phyloP scores from a whole-genome alignment of 2,329 filamentous ascomycete species.

The Incumbomyces lentus region DNA sequence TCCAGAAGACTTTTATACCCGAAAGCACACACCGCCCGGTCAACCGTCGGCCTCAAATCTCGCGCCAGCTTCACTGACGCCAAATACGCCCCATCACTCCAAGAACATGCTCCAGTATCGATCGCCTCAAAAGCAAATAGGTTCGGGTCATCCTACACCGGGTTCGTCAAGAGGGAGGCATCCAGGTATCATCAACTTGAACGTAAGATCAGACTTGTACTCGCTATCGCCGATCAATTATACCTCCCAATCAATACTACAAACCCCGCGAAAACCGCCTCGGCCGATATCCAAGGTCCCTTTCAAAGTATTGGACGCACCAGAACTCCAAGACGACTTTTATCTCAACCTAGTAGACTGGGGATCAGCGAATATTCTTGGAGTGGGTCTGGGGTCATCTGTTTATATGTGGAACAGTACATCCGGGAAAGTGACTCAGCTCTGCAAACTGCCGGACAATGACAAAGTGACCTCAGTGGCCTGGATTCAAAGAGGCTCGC shows the following conservation, averaged over 20 bases:
- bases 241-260: slow-evolving; percentile 83
- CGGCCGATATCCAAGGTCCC: slow-evolving; percentile 90
- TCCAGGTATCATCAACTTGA: slow-evolving; percentile 65
- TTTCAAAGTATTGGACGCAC: slow-evolving; percentile 94
- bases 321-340: slow-evolving; percentile 92
- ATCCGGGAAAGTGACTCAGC: slow-evolving; percentile 79
- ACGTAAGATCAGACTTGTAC: slow-evolving; percentile 86
- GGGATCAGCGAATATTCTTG: slow-evolving; percentile 89
- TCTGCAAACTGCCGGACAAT: slow-evolving; percentile 74
- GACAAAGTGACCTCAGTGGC: slow-evolving; percentile 94
- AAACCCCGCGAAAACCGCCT: slow-evolving; percentile 80
- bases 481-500: slow-evolving; percentile 96
- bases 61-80: slow-evolving; percentile 66
- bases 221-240: slow-evolving; percentile 89
- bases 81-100: slow-evolving; percentile 68
- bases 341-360: slow-evolving; percentile 96
- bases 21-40: slow-evolving; percentile 71
- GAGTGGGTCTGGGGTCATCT: slow-evolving; percentile 81
- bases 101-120: slow-evolving; percentile 95
- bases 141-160: slow-evolving; percentile 75
- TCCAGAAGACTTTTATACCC: slow-evolving; percentile 33
- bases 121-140: slow-evolving; percentile 57
- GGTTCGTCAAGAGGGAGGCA: slow-evolving; percentile 70
- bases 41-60: slow-evolving; percentile 50
- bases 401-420: slow-evolving; percentile 99